phyloP scores from a whole-genome alignment of 176 grass and related monocot species.

The Phoenix roebelenii region DNA sequence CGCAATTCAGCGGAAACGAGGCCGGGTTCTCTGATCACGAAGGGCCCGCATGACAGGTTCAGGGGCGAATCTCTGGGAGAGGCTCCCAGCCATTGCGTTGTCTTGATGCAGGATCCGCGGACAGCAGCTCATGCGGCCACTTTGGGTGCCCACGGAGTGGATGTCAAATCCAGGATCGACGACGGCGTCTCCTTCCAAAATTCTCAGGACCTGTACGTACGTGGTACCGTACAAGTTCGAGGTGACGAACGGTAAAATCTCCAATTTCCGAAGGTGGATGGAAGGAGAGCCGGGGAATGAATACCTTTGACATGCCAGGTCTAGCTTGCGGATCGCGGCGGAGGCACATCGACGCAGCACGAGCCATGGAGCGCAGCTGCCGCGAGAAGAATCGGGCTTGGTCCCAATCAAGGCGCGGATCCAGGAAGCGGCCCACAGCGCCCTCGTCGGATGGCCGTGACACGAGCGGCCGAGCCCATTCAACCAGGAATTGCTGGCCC shows the following conservation, averaged over 20 bases:
- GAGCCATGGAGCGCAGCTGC: conserved; percentile 16
- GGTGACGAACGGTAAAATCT: neutral
- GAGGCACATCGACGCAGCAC: conserved; percentile 17
- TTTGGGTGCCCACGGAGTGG: conserved; percentile 7
- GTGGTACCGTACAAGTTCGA: neutral
- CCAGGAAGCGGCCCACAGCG: conserved; percentile 16
- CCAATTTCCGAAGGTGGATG: neutral
- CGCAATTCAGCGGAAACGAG: neutral
- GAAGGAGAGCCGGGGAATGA: neutral
- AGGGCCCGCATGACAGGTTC: conserved; percentile 9
- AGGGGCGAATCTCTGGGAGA: conserved; percentile 11
- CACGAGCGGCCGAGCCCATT: conserved; percentile 18
- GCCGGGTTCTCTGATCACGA: conserved; percentile 6
- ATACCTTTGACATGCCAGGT: conserved; percentile 17
- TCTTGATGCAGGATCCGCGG: neutral
- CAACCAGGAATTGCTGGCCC: conserved; percentile 19
- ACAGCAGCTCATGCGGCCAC: conserved; percentile 13
- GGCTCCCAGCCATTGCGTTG: neutral
- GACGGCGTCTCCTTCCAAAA: conserved; percentile 17
- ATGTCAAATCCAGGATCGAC: conserved; percentile 3
- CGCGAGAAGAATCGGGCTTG: conserved; percentile 12
- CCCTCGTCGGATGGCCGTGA: conserved; percentile 4
- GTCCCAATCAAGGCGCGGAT: conserved; percentile 9
- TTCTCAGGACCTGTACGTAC: conserved; percentile 8
- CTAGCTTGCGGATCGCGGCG: conserved; percentile 15